phyloP scores from a whole-genome alignment of 345 rosid species.

The Ricinus communis region DNA sequence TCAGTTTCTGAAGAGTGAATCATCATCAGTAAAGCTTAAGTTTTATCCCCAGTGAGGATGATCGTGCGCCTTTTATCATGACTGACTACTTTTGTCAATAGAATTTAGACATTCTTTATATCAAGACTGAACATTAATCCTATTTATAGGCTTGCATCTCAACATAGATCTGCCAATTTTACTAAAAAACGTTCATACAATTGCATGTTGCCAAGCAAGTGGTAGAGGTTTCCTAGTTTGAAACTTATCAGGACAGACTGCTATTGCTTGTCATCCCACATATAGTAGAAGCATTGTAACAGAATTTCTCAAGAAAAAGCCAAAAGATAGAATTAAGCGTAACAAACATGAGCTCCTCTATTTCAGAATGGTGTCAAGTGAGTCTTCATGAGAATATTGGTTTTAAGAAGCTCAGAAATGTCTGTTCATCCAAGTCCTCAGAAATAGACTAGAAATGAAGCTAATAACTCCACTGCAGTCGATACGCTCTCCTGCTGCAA shows the following conservation, averaged over 20 bases:
- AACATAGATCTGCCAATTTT: background rate
- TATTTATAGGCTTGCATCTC: background rate
- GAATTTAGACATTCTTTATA: too few species aligned
- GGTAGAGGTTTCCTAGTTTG: slow-evolving; percentile 1
- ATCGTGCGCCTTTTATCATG: too few species aligned
- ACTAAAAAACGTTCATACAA: background rate
- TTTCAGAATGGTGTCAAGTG: background rate
- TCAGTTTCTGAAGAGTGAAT: slow-evolving; percentile 50
- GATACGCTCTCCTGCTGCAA: slow-evolving; percentile 49
- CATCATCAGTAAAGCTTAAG: slow-evolving; percentile 27
- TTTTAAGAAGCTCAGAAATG: background rate
- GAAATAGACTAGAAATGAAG: background rate
- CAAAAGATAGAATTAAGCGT: background rate
- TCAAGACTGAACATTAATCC: background rate
- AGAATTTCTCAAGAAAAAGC: background rate
- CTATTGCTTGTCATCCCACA: slow-evolving; percentile 5
- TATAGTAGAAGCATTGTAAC: background rate
- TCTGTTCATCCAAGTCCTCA: too few species aligned
- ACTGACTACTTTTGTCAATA: too few species aligned
- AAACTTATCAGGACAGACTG: slow-evolving; percentile 5
- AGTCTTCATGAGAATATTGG: background rate
- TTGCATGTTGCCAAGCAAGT: slow-evolving; percentile 1
- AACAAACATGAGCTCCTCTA: background rate
- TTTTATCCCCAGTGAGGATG: too few species aligned
- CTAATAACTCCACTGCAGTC: slow-evolving; percentile 76